Base-by-base conservation (phyloP, 345 rosid genomes). In the Alliaria petiolata region DNA sequence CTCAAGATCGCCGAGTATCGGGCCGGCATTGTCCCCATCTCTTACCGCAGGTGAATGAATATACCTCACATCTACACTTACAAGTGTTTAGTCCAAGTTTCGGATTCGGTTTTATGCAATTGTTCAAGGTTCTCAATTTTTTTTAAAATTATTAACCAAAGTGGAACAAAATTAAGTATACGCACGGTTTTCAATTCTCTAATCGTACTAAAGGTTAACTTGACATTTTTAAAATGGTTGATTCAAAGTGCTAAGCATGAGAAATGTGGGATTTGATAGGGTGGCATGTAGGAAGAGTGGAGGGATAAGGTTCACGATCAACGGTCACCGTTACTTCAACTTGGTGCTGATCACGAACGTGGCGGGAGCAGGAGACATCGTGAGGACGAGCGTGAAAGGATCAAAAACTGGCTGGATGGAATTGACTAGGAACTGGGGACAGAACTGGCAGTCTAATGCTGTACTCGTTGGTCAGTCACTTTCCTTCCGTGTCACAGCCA, bases 21-120 rank as follows among this genome's bases (percentile, higher is more conserved):
- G 0, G 89, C 95, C 10, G 95, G 95, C 59, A 86, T 88, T 31
- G 91, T 88, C 69, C 95, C 95, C 20, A 78, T 88, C 53, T 69
- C 88, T 7, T 80, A 66, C 70, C 79, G 80, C 75, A 66, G 79
- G 76, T 75, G 54, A 7, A 14, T 50, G n/a, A n/a, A 46, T 60
- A 59, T 14, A n/a, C 46, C 35, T 20, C 36, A 69, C 26, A 58
- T 36, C 11, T 26, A 43, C 15, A 43, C 22, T 43, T 16, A 62
- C 14, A n/a, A 61, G 0, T 30, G 8, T 43, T 44, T 11, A 8
- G 11, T 33, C 31, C 31, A 28, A 28, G 31, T 28, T 28, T 28
- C 31, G 31, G 31, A 28, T 5, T 28, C 31, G 31, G 31, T 3
- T 28, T 22, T 28, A 28, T 28, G 5, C 7, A 5, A 28, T 28